Percentiles rank a stretch among this genome's conserved stretches.
phyloP scores from a whole-genome alignment of 2,329 filamentous ascomycete genomes.

The Fonsecaea pugnacius region DNA sequence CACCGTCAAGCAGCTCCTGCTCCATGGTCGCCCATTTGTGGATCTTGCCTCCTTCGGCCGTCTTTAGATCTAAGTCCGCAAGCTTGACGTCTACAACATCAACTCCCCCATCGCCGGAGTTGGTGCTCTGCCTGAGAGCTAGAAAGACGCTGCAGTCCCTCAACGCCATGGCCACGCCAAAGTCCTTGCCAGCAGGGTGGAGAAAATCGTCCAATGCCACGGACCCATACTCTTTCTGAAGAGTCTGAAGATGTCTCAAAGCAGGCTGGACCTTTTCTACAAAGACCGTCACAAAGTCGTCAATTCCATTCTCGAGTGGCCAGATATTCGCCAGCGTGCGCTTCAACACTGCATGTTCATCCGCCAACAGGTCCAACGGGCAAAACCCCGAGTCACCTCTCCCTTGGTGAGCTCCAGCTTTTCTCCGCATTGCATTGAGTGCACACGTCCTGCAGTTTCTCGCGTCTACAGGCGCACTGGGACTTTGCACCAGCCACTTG shows the following conservation, averaged over 20 bases:
- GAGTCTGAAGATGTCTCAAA: slow-evolving; percentile 38
- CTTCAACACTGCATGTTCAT: slow-evolving; percentile 40
- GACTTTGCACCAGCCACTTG: slow-evolving; percentile 81
- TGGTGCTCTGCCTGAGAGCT: slow-evolving; percentile 44
- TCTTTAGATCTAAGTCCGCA: slow-evolving; percentile 79
- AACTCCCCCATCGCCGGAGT: slow-evolving; percentile 30
- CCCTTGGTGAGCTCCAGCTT: slow-evolving; percentile 38
- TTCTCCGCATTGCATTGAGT: slow-evolving; percentile 53
- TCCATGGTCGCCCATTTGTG: slow-evolving; percentile 71
- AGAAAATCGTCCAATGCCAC: slow-evolving; percentile 39
- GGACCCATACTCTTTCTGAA: slow-evolving; percentile 36
- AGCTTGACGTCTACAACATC: slow-evolving; percentile 57
- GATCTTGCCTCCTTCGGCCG: slow-evolving; percentile 64
- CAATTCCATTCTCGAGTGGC: slow-evolving; percentile 37
- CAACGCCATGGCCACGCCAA: slow-evolving; percentile 76
- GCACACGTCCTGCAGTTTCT: slow-evolving; percentile 77
- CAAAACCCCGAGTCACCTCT: slow-evolving; percentile 57
- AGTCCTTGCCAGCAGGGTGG: slow-evolving; percentile 46
- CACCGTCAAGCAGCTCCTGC: slow-evolving; percentile 64
- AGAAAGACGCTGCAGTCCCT: slow-evolving; percentile 75
- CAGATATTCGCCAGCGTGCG: slow-evolving; percentile 43
- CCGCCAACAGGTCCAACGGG: slow-evolving; percentile 63
- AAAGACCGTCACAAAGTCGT: slow-evolving; percentile 39
- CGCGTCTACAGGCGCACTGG: slow-evolving; percentile 66
- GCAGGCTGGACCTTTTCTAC: slow-evolving; percentile 45